Conservation (phyloP, 805 yeast genomes). For the Candida maesae region DNA sequence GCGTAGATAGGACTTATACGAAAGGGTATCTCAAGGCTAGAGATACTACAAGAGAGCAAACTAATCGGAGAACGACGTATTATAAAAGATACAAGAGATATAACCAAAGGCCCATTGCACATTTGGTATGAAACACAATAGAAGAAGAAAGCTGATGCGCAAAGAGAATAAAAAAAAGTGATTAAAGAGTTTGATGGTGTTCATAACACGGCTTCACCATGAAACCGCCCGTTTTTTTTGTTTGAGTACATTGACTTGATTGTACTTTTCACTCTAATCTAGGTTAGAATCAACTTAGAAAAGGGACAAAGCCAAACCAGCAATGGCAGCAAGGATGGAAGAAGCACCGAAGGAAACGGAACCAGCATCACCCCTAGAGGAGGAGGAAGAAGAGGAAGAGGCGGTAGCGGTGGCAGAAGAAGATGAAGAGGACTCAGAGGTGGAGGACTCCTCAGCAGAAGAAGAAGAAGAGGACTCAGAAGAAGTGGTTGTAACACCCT, state of each 20-base stretch:
- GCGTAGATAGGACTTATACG: too few species aligned
- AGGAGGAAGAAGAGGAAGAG: constrained; percentile 28
- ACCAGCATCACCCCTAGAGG: constrained; percentile 36
- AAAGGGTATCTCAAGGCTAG: too few species aligned
- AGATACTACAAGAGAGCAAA: not conserved
- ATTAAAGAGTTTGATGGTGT: constrained; percentile 1
- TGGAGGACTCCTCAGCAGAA: constrained; percentile 28
- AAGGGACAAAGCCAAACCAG: constrained; percentile 38
- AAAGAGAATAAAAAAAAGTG: not conserved
- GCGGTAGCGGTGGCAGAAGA: constrained; percentile 20
- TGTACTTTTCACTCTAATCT: not conserved
- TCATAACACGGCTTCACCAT: not conserved
- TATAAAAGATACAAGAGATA: not conserved
- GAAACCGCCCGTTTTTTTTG: not conserved
- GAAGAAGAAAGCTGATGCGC: constrained; percentile 7
- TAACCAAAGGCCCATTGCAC: not conserved
- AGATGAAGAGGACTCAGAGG: constrained; percentile 27
- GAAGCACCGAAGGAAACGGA: constrained; percentile 42
- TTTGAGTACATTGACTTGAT: not conserved
- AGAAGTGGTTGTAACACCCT: constrained; percentile 55
- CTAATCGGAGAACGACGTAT: not conserved
- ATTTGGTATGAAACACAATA: constrained; percentile 1
- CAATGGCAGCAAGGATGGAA: constrained; percentile 47
- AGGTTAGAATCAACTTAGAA: constrained; percentile 45
- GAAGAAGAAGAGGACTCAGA: constrained; percentile 39